A percentile compares a stretch with the other conserved stretches of the same genome.
These are phyloP conservation scores for Pezicula rhizophila DNA, from an alignment of 2,329 filamentous ascomycete species.

Conservation along the genomic window DNA sequence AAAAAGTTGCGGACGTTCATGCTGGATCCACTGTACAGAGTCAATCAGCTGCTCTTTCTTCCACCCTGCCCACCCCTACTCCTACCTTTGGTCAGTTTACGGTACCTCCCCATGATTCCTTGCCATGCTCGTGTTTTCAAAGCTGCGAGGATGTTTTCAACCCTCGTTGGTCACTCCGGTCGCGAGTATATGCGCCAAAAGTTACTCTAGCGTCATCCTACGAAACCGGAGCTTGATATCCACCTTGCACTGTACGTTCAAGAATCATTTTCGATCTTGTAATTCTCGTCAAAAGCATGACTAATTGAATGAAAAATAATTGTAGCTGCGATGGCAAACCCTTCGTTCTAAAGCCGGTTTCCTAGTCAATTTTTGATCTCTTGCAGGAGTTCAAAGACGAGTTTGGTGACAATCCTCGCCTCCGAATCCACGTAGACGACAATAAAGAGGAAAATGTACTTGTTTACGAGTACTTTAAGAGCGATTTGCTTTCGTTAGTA, in stretches of 20 bases:
- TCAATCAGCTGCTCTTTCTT: too few species aligned
- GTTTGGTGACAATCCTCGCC: slow-evolving; percentile 24
- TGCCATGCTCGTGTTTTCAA: too few species aligned
- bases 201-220: not conserved
- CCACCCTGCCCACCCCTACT: too few species aligned
- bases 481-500: slow-evolving; percentile 29
- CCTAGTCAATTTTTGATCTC: slow-evolving; percentile 26
- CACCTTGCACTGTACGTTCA: not conserved
- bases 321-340: not conserved
- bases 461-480: slow-evolving; percentile 30
- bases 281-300: not conserved
- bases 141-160: not conserved
- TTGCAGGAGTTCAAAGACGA: slow-evolving; percentile 28
- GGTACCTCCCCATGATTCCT: too few species aligned
- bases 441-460: slow-evolving; percentile 28
- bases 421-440: slow-evolving; percentile 32
- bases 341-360: slow-evolving; percentile 27
- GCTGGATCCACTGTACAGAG: too few species aligned
- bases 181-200: not conserved
- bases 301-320: not conserved
- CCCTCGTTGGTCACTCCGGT: not conserved
- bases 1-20: too few species aligned
- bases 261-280: not conserved
- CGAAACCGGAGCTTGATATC: slow-evolving; percentile 9
- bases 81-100: too few species aligned